Evolutionary conservation across 305 asterid genomes (phyloP), one percentile per base, ranked within the genome.

Genomic region (Solanum hybrid): DNA sequence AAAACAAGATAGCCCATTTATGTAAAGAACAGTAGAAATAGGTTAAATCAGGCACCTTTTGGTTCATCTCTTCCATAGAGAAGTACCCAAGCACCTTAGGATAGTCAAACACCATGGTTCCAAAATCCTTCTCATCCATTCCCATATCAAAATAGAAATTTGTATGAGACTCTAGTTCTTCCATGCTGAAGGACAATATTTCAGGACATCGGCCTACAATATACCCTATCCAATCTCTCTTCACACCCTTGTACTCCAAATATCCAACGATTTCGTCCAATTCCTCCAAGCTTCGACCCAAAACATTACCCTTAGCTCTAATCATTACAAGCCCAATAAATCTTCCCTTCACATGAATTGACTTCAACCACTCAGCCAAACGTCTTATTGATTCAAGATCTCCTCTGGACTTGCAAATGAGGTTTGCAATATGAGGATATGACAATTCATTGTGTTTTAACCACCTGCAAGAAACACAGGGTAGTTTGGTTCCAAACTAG

Each of bases 141-240:
- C 98, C 99, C 97, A 96, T 94, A 88, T 90, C 93, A 91, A 94
- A 84, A 91, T 95, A 97, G 93, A 95, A 97, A 12, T 95, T 94
- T n/a, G 93, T 87, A 1, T 94, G 98, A 11, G 88, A 86, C 90
- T 89, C 94, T 89, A 97, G 90, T 92, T 96, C 98, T 46, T 95
- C 96, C 94, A 94, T 94, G 95, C 93, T 94, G 88, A 96, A 97
- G 28, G 95, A 90, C 93, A 97, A 88, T 84, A 97, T 85, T 90
- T 95, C 97, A 8, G 99, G 99, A 91, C 99, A 96, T 64, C 97
- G 92, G 42, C 99, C 94, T 86, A 97, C 93, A 6, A 97, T 94
- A 92, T 90, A 95, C 22, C 99, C 99, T 95, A 96, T 93, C 98
- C 99, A 97, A 73, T 97, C 99, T 88, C 92, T 94, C 89, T 96